Evolutionary conservation across 345 rosid species (phyloP).

Genomic region (Salix exigua): DNA sequence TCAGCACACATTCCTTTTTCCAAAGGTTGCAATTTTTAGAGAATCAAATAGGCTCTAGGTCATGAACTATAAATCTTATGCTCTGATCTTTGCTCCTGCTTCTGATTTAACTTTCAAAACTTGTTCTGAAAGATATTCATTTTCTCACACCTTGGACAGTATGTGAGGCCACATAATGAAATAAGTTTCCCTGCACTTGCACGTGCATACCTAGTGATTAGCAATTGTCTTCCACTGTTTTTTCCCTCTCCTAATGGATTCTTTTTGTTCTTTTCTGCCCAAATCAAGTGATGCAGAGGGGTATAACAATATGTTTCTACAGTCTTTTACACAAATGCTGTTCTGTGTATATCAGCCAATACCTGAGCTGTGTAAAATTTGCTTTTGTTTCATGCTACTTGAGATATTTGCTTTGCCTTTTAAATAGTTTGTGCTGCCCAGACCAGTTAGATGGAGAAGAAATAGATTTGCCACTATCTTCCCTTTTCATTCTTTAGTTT

Average conservation of each 20-base stretch:
- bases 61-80: not conserved
- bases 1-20: not conserved
- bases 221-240: not conserved
- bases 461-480: not conserved
- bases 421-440: conserved; percentile 1
- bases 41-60: not conserved
- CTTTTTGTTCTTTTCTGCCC: not conserved
- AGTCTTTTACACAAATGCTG: not conserved
- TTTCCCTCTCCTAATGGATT: not conserved
- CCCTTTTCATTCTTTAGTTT: not conserved
- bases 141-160: not conserved
- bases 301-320: not conserved
- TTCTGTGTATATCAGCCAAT: not conserved
- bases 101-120: not conserved
- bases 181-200: not conserved
- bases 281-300: not conserved
- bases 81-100: not conserved
- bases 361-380: not conserved
- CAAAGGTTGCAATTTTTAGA: not conserved
- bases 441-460: not conserved
- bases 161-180: not conserved
- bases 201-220: not conserved
- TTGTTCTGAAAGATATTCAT: not conserved
- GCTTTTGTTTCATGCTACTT: not conserved
- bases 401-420: not conserved